These are phyloP conservation scores for Colletotrichum australisinense DNA, from an alignment of 2,329 filamentous ascomycete species.

Conservation along the genomic window DNA sequence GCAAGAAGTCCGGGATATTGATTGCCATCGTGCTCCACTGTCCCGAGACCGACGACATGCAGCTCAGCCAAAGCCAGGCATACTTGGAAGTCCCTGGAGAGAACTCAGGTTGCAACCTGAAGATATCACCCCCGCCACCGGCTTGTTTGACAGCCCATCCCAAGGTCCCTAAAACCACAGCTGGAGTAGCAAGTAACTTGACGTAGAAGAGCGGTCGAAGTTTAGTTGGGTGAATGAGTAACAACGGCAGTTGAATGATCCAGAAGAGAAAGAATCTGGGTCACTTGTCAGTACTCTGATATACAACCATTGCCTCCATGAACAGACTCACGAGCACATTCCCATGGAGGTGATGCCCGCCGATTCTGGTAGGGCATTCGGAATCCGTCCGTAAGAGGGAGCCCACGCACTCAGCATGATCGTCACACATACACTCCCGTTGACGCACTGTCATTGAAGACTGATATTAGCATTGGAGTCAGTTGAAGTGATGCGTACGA, in stretches of 20 bases:
- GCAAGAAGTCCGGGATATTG: conserved; percentile 60
- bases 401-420: conserved; percentile 58
- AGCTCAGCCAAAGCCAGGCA: conserved; percentile 31
- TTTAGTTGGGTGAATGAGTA: conserved; percentile 66
- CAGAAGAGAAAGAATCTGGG: conserved; percentile 69
- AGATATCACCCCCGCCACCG: conserved; percentile 38
- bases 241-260: conserved; percentile 62
- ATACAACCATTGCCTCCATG: too few relatives aligned
- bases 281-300: not conserved
- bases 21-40: conserved; percentile 46
- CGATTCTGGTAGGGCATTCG: conserved; percentile 61
- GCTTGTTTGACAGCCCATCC: conserved; percentile 32
- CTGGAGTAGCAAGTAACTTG: conserved; percentile 49
- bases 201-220: conserved; percentile 65
- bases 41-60: conserved; percentile 35
- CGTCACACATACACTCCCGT: not conserved
- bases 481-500: conserved; percentile 35
- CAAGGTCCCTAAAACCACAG: conserved; percentile 38
- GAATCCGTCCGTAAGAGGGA: conserved; percentile 64
- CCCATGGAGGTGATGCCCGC: conserved; percentile 59
- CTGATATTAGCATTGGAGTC: conserved; percentile 35
- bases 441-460: not conserved
- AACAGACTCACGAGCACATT: conserved; percentile 32
- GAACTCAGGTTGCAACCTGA: conserved; percentile 22
- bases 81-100: conserved; percentile 25